phyloP scores from a whole-genome alignment of 495 filamentous ascomycete genomes.

The Penicillium lividum region DNA sequence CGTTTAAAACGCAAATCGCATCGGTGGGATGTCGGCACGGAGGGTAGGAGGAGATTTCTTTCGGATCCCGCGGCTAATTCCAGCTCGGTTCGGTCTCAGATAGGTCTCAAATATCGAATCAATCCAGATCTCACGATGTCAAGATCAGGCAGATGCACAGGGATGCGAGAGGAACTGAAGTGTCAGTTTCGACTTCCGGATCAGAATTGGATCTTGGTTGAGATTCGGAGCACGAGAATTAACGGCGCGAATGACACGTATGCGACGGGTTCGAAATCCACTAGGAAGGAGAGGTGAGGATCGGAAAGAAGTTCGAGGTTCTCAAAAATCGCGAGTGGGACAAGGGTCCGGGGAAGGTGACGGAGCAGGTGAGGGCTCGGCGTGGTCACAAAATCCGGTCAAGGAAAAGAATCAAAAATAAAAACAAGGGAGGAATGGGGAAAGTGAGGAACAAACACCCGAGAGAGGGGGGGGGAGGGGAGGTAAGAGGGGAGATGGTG shows the following conservation, averaged over 20 bases:
- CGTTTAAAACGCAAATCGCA: conserved; percentile 37
- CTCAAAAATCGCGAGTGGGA: conserved; percentile 26
- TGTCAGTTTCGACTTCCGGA: not conserved
- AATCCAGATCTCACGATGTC: conserved; percentile 1
- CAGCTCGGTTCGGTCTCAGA: not conserved
- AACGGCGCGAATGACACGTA: conserved; percentile 29
- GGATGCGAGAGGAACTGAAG: not conserved
- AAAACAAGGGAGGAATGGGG: conserved; percentile 14
- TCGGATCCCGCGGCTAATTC: not conserved
- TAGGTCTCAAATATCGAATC: conserved; percentile 1
- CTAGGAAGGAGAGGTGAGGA: not conserved
- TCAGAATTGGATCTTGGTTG: conserved; percentile 6
- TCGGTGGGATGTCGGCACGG: conserved; percentile 18
- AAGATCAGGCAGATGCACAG: conserved; percentile 16
- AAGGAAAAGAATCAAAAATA: not conserved
- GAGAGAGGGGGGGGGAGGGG: conserved; percentile 24
- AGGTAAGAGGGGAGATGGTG: conserved; percentile 27
- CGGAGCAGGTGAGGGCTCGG: not conserved
- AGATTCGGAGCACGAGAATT: conserved; percentile 8
- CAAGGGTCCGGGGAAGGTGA: not conserved
- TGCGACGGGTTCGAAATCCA: conserved; percentile 8
- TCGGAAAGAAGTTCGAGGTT: conserved; percentile 10
- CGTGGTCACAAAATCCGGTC: not conserved
- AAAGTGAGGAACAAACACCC: conserved; percentile 16
- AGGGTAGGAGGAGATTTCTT: not conserved